Evolutionary conservation across 306 rosid genomes (phyloP).

Genomic region (Purshia tridentata): DNA sequence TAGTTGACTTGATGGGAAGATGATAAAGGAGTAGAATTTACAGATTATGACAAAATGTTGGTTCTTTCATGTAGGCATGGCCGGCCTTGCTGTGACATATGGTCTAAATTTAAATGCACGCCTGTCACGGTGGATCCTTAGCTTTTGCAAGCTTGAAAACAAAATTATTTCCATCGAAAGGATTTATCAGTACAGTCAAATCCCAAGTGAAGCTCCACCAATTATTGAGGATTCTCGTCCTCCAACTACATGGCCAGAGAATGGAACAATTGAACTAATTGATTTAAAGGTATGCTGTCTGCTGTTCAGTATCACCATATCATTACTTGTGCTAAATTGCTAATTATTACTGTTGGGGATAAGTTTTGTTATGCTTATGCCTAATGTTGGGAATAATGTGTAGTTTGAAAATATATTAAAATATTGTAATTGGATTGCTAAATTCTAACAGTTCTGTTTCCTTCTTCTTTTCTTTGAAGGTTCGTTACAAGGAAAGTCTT

Average conservation of each 20-base stretch:
- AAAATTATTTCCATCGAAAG: constrained; percentile 94
- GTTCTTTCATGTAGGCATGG: constrained; percentile 70
- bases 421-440: background rate
- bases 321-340: background rate
- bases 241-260: constrained; percentile 78
- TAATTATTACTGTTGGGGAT: background rate
- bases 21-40: background rate
- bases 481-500: constrained; percentile 92
- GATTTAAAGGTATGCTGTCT: constrained; percentile 64
- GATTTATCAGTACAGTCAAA: constrained; percentile 90
- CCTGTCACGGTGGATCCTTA: constrained; percentile 90
- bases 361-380: constrained; percentile 8
- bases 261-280: constrained; percentile 67
- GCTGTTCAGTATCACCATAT: constrained; percentile 15
- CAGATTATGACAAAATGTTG: constrained; percentile 9
- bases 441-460: constrained; percentile 16
- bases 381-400: background rate
- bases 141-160: constrained; percentile 98
- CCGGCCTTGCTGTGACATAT: constrained; percentile 92
- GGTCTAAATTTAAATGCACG: constrained; percentile 87
- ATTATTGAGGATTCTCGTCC: constrained; percentile 69
- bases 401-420: background rate
- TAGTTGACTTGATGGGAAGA: constrained; percentile 1
- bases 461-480: constrained; percentile 40
- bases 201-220: constrained; percentile 75